phyloP scores from a whole-genome alignment of 2,329 filamentous ascomycete genomes.

The Phyllachora maydis region DNA sequence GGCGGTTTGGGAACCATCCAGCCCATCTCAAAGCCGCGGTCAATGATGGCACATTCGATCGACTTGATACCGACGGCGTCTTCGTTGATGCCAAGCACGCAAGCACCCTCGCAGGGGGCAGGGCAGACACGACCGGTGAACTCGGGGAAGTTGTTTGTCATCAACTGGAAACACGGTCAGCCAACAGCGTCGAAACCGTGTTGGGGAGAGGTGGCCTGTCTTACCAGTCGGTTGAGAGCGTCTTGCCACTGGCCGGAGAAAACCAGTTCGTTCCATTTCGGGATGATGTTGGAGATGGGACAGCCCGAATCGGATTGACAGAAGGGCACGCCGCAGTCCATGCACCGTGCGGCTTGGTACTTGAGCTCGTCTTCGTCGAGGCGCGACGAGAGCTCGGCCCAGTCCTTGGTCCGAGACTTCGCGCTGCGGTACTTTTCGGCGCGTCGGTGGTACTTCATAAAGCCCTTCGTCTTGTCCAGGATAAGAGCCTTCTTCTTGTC shows the following conservation, averaged over 20 bases:
- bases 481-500: slow-evolving; percentile 87
- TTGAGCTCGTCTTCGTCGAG: slow-evolving; percentile 89
- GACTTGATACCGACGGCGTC: slow-evolving; percentile 97
- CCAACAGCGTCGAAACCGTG: too few species aligned
- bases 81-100: slow-evolving; percentile 89
- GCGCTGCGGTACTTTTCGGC: slow-evolving; percentile 82
- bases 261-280: slow-evolving; percentile 83
- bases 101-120: slow-evolving; percentile 89
- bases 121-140: slow-evolving; percentile 95
- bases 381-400: slow-evolving; percentile 74
- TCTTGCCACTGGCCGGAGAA: slow-evolving; percentile 68
- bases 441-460: slow-evolving; percentile 91
- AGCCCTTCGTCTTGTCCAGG: slow-evolving; percentile 91
- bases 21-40: slow-evolving; percentile 91
- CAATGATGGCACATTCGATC: slow-evolving; percentile 94
- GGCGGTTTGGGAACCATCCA: slow-evolving; percentile 86
- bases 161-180: too few species aligned
- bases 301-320: slow-evolving; percentile 93
- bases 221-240: slow-evolving; percentile 69
- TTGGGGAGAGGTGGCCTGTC: too few species aligned
- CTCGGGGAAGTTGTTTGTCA: slow-evolving; percentile 98
- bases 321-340: slow-evolving; percentile 98
- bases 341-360: slow-evolving; percentile 90
- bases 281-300: slow-evolving; percentile 93
- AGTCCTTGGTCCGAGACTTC: slow-evolving; percentile 73